phyloP scores from a whole-genome alignment of 495 filamentous ascomycete genomes.

The Aspergillus baeticus region DNA sequence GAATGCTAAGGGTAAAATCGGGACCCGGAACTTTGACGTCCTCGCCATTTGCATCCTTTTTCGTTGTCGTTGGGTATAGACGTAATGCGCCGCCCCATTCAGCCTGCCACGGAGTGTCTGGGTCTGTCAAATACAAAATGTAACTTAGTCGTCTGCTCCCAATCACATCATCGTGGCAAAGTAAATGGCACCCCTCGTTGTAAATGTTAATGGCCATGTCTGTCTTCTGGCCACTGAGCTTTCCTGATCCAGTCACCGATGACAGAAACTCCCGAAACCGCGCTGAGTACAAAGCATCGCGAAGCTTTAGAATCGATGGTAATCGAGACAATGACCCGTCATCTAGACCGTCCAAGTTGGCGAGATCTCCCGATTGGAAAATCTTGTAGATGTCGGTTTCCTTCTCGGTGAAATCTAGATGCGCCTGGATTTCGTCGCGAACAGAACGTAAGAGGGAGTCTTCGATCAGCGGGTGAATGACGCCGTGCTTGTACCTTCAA shows the following conservation, averaged over 20 bases:
- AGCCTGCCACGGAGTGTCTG: constrained; percentile 84
- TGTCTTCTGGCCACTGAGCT: constrained; percentile 89
- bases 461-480: constrained; percentile 78
- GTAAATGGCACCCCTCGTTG: constrained; percentile 89
- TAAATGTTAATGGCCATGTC: constrained; percentile 99
- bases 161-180: constrained; percentile 99
- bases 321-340: constrained; percentile 76
- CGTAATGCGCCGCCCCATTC: constrained; percentile 94
- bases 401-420: constrained; percentile 94
- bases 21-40: constrained; percentile 74
- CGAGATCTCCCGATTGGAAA: constrained; percentile 95
- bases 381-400: constrained; percentile 99
- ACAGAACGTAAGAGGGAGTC: constrained; percentile 79
- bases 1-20: constrained; percentile 72
- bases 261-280: constrained; percentile 87
- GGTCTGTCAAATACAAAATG: constrained; percentile 94
- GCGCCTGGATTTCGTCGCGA: constrained; percentile 80
- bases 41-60: constrained; percentile 62
- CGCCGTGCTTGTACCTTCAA: constrained; percentile 78
- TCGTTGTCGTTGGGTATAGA: constrained; percentile 75
- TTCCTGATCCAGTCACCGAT: constrained; percentile 76
- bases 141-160: constrained; percentile 91
- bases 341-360: constrained; percentile 92
- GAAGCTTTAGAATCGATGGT: constrained; percentile 79
- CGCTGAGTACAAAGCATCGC: constrained; percentile 89